These are phyloP conservation scores for Rosa rugosa DNA, from an alignment of 306 rosid species.

Conservation along the genomic window DNA sequence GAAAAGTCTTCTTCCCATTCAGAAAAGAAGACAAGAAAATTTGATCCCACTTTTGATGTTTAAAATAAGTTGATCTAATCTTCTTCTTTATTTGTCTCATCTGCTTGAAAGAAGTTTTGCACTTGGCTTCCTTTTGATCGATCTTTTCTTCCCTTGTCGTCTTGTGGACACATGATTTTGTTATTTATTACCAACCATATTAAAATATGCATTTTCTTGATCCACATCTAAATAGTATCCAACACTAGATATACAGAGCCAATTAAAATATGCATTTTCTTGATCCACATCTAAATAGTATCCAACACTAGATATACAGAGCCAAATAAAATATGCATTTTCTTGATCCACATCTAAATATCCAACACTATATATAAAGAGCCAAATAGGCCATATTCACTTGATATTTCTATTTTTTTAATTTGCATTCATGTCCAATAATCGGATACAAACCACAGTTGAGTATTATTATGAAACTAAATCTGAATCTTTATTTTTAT, in stretches of 20 bases:
- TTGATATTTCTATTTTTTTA: not conserved
- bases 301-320: not conserved
- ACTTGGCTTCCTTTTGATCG: not conserved
- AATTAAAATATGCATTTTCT: not conserved
- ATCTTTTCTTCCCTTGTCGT: not conserved
- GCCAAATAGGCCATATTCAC: not conserved
- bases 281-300: conserved; percentile 2
- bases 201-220: too few species aligned
- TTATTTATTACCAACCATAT: not conserved
- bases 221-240: conserved; percentile 8
- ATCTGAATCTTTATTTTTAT: not conserved
- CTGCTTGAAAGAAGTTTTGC: not conserved
- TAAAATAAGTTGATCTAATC: not conserved
- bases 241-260: not conserved
- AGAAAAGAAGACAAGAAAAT: not conserved
- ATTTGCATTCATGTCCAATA: not conserved
- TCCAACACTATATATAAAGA: not conserved
- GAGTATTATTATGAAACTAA: not conserved
- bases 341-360: not conserved
- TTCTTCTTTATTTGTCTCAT: not conserved
- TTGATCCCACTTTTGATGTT: not conserved
- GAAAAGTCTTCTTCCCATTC: not conserved
- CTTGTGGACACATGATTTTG: not conserved
- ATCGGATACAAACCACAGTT: not conserved
- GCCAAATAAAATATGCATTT: not conserved